Base-by-base conservation (phyloP, 495 filamentous ascomycete genomes). In the Penicillium chermesinum region DNA sequence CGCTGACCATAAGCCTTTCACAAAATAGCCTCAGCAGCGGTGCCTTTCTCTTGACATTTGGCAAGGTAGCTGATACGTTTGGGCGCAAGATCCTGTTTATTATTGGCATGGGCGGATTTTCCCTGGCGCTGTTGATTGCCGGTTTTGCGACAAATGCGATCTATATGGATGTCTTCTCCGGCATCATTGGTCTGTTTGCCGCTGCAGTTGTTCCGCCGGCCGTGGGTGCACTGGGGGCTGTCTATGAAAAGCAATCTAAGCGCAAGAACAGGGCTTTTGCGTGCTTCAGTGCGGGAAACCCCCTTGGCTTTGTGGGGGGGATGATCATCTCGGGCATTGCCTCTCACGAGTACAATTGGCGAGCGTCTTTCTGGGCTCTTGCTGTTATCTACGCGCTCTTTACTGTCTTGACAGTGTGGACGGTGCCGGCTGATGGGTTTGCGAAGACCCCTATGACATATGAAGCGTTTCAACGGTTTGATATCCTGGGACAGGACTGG, bases 21-120 rank as follows among this genome's bases (percentile, higher is more conserved):
- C 22, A n/a, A 2, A 20, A 50, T 44, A 83, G 80, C 16, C 72
- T 89, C 34, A 78, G 80, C 2, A 82, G 83, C 39, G 87, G 85
- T 34, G 80, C 84, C 22, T 85, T 89, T 54, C 65, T 90, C 22
- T 69, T 91, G 10, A 75, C 87, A 43, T 89, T 85, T 70, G 87
- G 86, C 32, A 79, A 82, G 53, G 65, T 89, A 22, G 83, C 80
- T 14, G 86, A 90, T 55, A 78, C 88, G 49, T 87, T 87, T 52
- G 87, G 85, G 21, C 84, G 85, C 46, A 79, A 84, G 50, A 63
- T 64, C 2, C 75, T 89, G 38, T 89, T 89, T 65, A 77, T 88
- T 18, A 66, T 68, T 21, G 81, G 81, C 15, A 82, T 85, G 53
- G 77, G 77, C 15, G 80, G 84, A 55, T 82, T 85, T 42, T 71